Evolutionary conservation across 208 protist species (phyloP).

Genomic region (Porcisia deanei): DNA sequence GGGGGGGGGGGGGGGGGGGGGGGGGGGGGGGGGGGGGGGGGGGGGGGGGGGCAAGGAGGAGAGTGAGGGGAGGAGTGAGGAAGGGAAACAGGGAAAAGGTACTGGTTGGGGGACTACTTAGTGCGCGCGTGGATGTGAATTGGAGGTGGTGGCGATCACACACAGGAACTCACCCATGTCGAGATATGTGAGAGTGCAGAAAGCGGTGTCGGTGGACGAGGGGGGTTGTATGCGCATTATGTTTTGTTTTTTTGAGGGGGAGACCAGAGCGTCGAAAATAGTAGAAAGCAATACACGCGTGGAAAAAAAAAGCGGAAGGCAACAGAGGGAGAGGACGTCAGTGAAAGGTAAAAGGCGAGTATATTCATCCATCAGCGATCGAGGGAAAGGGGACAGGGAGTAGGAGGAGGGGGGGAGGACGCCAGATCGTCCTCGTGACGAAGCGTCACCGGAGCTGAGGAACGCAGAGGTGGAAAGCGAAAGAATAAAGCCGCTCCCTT

Average conservation of each 20-base stretch:
- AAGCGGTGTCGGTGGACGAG: neutral
- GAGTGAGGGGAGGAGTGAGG: neutral
- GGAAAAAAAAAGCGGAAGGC: neutral
- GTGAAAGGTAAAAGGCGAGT: neutral
- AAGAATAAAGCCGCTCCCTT: neutral
- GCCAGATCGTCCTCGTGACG: too few relatives aligned
- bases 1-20: neutral
- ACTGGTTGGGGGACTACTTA: neutral
- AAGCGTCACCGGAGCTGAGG: too few relatives aligned
- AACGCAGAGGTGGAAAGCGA: neutral
- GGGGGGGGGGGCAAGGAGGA: neutral
- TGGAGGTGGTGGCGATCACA: neutral
- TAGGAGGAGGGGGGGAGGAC: neutral
- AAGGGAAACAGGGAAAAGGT: neutral
- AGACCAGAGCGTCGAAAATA: neutral
- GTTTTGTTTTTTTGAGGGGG: too few relatives aligned
- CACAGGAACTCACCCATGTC: neutral
- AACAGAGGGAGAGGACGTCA: neutral
- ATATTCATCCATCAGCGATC: neutral
- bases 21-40: neutral
- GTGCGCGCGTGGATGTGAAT: neutral
- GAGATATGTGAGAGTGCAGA: neutral
- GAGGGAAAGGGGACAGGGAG: neutral
- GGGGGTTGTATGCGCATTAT: neutral
- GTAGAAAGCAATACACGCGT: neutral